A percentile compares a stretch with the other conserved stretches of the same genome.
These are phyloP conservation scores for Yamagishiella unicocca DNA, from an alignment of 139 green algal genomes.

Conservation along the genomic window DNA sequence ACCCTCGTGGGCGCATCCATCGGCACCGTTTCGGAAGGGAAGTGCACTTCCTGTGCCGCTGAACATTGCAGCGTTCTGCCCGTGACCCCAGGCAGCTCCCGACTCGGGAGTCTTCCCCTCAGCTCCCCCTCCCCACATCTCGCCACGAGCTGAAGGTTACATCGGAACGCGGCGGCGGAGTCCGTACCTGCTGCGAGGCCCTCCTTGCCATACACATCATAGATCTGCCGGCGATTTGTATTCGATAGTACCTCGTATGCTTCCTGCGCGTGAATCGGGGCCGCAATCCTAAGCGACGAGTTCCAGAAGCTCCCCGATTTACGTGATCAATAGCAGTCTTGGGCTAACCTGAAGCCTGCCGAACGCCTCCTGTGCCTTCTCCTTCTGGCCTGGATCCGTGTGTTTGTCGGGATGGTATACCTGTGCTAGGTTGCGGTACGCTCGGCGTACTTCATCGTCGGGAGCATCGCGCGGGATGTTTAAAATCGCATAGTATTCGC, in stretches of 20 bases:
- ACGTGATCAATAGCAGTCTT: no score
- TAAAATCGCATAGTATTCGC: constrained; percentile 67
- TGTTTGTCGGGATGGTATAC: constrained; percentile 81
- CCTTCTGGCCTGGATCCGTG: constrained; percentile 47
- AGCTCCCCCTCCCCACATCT: no score
- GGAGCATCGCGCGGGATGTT: constrained; percentile 65
- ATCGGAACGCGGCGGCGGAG: no score
- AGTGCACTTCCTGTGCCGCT: no score
- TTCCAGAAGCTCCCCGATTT: no score
- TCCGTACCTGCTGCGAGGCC: constrained; percentile 49
- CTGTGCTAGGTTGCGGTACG: constrained; percentile 63
- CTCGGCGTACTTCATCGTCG: constrained; percentile 44
- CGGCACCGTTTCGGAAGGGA: no score
- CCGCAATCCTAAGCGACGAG: background rate
- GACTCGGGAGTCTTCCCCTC: no score
- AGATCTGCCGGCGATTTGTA: constrained; percentile 54
- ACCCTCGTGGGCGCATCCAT: no score
- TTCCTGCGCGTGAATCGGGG: constrained; percentile 24
- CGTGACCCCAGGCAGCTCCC: no score
- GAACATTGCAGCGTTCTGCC: no score
- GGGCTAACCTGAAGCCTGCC: constrained; percentile 22
- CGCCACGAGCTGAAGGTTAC: no score
- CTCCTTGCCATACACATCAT: constrained; percentile 68
- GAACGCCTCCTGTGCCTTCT: constrained; percentile 66
- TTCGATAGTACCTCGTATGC: constrained; percentile 67